Evolutionary conservation across 495 filamentous ascomycete genomes (phyloP), one percentile per base, ranked within the genome.

Genomic region (Chaetomium tenue): DNA sequence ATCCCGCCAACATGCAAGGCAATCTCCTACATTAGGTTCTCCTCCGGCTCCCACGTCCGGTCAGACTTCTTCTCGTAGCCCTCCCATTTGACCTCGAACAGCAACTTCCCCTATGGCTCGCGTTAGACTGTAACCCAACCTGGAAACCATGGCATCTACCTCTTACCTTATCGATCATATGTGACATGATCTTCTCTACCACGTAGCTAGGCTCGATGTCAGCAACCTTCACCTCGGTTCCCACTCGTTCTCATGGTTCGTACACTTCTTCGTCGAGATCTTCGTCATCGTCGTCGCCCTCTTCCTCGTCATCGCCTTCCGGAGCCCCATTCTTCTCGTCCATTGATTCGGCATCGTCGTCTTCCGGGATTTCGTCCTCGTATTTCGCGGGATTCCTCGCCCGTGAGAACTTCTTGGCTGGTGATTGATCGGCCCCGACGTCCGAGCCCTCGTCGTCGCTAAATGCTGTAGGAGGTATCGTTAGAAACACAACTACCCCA

Each of bases 51-150:
- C 84, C 84, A 87, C 0, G 84, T 87, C 71, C 77, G 71, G 63
- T 88, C 85, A 0, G 76, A 71, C 63, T 83, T 82, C 52, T 83
- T 82, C 22, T 86, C 83, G 61, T 83, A 87, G 2, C 84, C 84
- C 61, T 86, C 83, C 85, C 85, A 88, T 64, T 88, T 87, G 28
- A 87, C 81, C 39, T 82, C 76, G 63, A 81, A 85, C 37, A 75
- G 77, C 0, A 83, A 62, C 42, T 75, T 59, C 16, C 76, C 78
- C 70, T 82, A 57, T 26, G 61, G 28, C 23, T 61, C 53, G 16
- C 47, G 58, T 64, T 20, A 55, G 59, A 13, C 3, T 2, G 26
- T 26, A 39, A 5, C 18, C 37, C 15, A 26, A 28, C 20, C 51
- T 68, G 65, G 7, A 23, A 3, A 11, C 20, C 46, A 8, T 5